Conservation (phyloP, 495 filamentous ascomycete species). For the Penicillium tannophilum region DNA sequence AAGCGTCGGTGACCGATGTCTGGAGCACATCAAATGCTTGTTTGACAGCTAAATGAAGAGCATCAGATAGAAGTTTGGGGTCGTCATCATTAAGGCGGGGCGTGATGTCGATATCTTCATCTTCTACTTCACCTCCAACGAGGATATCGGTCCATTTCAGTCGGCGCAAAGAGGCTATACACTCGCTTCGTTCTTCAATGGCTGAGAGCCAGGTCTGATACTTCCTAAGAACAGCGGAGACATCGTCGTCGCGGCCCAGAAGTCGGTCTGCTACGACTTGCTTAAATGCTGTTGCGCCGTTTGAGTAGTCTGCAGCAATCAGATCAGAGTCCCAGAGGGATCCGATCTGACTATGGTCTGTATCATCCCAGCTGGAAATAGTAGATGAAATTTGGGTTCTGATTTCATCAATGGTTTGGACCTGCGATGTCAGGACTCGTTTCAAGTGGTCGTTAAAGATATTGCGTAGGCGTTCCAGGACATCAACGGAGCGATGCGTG, state of each 20-base stretch:
- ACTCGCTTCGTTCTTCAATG: conserved; percentile 59
- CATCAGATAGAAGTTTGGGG: conserved; percentile 61
- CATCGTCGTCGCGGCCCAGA: conserved; percentile 66
- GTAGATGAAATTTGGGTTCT: conserved; percentile 52
- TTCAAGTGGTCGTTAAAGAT: conserved; percentile 67
- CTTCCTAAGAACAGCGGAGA: conserved; percentile 57
- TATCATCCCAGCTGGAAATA: conserved; percentile 54
- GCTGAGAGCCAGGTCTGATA: conserved; percentile 71
- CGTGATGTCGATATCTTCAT: conserved; percentile 63
- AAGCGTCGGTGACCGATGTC: conserved; percentile 48
- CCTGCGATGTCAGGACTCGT: conserved; percentile 59
- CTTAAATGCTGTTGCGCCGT: conserved; percentile 60
- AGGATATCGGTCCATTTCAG: conserved; percentile 77
- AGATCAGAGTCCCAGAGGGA: conserved; percentile 65
- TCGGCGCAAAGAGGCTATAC: conserved; percentile 66
- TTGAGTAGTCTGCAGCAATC: conserved; percentile 50
- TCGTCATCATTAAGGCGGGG: conserved; percentile 72
- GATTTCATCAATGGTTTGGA: conserved; percentile 58
- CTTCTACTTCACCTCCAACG: conserved; percentile 73
- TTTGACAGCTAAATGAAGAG: conserved; percentile 57
- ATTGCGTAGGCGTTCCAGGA: conserved; percentile 68
- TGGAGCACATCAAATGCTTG: conserved; percentile 63
- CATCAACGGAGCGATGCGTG: conserved; percentile 52
- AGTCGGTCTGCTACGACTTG: conserved; percentile 50
- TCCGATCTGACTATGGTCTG: conserved; percentile 45